Base-by-base conservation (phyloP, 352 stramenopile species). In the Peronospora tabacina region DNA sequence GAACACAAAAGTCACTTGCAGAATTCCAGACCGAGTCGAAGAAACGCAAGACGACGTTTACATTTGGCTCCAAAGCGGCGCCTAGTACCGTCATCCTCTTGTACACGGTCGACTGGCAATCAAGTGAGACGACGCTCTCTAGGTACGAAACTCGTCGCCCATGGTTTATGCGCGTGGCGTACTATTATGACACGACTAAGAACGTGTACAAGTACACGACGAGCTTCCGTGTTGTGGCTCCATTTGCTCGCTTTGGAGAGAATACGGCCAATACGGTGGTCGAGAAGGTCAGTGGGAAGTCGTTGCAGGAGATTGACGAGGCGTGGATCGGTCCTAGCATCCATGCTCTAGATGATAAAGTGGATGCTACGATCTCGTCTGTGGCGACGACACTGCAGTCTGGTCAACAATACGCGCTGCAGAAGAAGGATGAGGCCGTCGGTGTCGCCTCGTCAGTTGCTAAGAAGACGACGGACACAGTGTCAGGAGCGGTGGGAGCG, bases 151-250 rank as follows among this genome's bases (percentile, higher is more conserved):
- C 52, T 5, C 52, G 54, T 42, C 69, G 69, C 9, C 72, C 72
- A 17, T 80, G 65, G 60, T 84, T 76, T 53, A 70, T 70, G 55
- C 69, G 72, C 26, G 67, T 54, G 47, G 70, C 70, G 39, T 87
- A 82, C 67, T 84, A 84, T 61, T 87, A 86, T 55, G 68, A 82
- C 57, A 82, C 70, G 35, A 66, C 60, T 34, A 87, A 87, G 72
- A 68, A 68, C 26, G 66, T 86, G 44, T 86, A 86, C 67, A 68
- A 69, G 50, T 86, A 86, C 70, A 74, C 75, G 15, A 86, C 75
- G 42, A 81, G 72, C 61, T 86, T 86, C 54, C 66, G 65, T 22
- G 61, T 76, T 26, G 66, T 86, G 40, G 62, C 64, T 19, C 49
- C 51, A 8, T 60, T 86, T 29, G 75, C 75, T 12, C 75, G 70